These are phyloP conservation scores for Cardamine occulta DNA, from an alignment of 345 rosid genomes.

Conservation along the genomic window DNA sequence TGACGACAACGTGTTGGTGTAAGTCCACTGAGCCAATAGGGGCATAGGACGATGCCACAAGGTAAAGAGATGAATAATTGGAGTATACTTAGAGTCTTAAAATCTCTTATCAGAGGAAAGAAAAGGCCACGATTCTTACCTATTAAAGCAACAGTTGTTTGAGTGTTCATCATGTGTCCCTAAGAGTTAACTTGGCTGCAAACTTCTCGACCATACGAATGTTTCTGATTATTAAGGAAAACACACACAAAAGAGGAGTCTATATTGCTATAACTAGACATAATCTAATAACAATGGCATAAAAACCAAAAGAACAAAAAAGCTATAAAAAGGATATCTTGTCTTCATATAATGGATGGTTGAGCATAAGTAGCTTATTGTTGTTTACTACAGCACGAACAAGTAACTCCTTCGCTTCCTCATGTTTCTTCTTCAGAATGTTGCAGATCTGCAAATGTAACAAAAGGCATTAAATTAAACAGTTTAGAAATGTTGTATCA, in stretches of 20 bases:
- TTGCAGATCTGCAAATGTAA: conserved; percentile 63
- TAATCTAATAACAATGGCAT: neutral
- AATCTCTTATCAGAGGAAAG: neutral
- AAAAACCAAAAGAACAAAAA: too few relatives aligned
- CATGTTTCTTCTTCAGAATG: conserved; percentile 81
- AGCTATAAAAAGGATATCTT: conserved; percentile 73
- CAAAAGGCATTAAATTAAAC: neutral
- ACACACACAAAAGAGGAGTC: neutral
- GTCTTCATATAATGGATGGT: conserved; percentile 70
- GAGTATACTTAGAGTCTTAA: neutral
- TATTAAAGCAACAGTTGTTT: conserved; percentile 23
- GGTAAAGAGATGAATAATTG: conserved; percentile 9
- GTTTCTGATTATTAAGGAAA: conserved; percentile 66
- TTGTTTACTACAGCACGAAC: conserved; percentile 85
- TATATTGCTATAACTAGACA: neutral
- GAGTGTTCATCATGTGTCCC: conserved; percentile 36
- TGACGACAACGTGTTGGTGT: neutral
- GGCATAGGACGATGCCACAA: neutral
- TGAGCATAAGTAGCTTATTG: conserved; percentile 78
- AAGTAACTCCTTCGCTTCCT: conserved; percentile 81
- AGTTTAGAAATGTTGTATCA: neutral
- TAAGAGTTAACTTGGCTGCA: conserved; percentile 50
- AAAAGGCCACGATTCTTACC: conserved; percentile 30
- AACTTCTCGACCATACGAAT: conserved; percentile 64
- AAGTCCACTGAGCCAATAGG: neutral